Percentiles rank a stretch among this genome's conserved stretches.
These are phyloP conservation scores for Pleomassaria siparia DNA, from an alignment of 2,329 filamentous ascomycete species.

Conservation along the genomic window DNA sequence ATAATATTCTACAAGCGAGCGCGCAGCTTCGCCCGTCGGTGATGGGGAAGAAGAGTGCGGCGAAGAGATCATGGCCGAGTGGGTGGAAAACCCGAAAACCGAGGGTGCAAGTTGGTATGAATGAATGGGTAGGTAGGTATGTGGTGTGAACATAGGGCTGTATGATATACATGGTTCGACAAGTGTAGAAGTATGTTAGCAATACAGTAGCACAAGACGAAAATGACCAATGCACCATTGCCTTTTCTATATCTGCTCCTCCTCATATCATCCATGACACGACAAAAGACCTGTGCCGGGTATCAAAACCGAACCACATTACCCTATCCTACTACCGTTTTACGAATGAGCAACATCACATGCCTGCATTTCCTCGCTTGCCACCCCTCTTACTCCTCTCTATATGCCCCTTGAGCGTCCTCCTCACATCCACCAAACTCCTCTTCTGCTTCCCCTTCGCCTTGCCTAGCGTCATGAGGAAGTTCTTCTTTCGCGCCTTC, in stretches of 20 bases:
- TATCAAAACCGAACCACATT: background rate
- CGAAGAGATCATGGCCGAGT: too few species aligned
- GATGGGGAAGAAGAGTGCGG: background rate
- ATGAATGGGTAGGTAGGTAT: too few species aligned
- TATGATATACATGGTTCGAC: too few species aligned
- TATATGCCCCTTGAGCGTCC: conserved; percentile 77
- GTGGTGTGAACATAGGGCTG: too few species aligned
- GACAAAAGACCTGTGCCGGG: background rate
- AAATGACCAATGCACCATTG: too few species aligned
- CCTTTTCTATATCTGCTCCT: background rate
- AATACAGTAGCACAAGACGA: too few species aligned
- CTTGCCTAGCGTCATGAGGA: conserved; percentile 96
- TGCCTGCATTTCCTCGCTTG: conserved; percentile 66
- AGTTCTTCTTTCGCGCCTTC: conserved; percentile 97
- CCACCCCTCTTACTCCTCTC: conserved; percentile 83
- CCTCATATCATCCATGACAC: conserved; percentile 1
- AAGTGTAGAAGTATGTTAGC: too few species aligned
- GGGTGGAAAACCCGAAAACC: too few species aligned
- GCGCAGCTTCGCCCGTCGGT: background rate
- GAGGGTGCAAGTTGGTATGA: too few species aligned
- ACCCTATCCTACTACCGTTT: background rate
- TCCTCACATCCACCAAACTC: conserved; percentile 82
- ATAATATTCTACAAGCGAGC: background rate
- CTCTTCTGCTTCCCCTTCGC: conserved; percentile 94
- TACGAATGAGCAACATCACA: background rate